Evolutionary conservation across 2,329 filamentous ascomycete species (phyloP).

Genomic region (Nigrospora sphaerica): DNA sequence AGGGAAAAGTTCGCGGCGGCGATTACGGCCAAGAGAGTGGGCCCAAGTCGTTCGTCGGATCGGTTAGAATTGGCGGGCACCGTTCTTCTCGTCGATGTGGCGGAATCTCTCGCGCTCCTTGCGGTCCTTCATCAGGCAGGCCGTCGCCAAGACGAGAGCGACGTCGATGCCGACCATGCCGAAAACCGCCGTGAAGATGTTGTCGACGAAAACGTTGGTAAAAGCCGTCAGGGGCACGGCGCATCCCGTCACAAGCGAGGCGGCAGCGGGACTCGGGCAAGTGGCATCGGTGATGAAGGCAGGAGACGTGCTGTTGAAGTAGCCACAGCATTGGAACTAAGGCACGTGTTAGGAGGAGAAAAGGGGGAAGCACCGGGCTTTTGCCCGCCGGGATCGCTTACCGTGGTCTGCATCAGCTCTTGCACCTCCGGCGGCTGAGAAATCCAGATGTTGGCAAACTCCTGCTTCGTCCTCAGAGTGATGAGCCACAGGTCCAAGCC

Average conservation of each 20-base stretch:
- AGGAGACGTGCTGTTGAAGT: conserved; percentile 63
- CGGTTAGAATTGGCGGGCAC: conserved; percentile 26
- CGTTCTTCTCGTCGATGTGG: conserved; percentile 74
- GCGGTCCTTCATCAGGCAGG: conserved; percentile 73
- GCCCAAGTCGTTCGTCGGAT: background rate
- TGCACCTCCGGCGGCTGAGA: conserved; percentile 50
- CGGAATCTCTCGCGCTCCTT: conserved; percentile 74
- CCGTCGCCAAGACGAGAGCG: conserved; percentile 61
- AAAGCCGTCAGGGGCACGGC: conserved; percentile 60
- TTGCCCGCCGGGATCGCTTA: conserved; percentile 23
- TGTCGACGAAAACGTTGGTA: conserved; percentile 64
- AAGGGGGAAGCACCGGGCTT: too few relatives aligned
- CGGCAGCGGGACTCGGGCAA: conserved; percentile 64
- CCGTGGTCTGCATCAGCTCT: conserved; percentile 62
- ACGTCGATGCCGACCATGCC: conserved; percentile 69
- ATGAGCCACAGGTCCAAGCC: conserved; percentile 66
- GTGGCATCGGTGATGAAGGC: conserved; percentile 63
- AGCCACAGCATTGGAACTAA: conserved; percentile 76
- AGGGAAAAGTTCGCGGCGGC: background rate
- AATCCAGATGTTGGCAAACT: conserved; percentile 55
- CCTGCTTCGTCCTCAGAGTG: conserved; percentile 60
- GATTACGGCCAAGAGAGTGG: background rate
- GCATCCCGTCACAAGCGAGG: conserved; percentile 64
- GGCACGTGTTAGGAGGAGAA: too few relatives aligned
- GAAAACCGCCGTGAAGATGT: conserved; percentile 73